phyloP scores from a whole-genome alignment of 139 green algal species.

The Spirogloea muscicola region DNA sequence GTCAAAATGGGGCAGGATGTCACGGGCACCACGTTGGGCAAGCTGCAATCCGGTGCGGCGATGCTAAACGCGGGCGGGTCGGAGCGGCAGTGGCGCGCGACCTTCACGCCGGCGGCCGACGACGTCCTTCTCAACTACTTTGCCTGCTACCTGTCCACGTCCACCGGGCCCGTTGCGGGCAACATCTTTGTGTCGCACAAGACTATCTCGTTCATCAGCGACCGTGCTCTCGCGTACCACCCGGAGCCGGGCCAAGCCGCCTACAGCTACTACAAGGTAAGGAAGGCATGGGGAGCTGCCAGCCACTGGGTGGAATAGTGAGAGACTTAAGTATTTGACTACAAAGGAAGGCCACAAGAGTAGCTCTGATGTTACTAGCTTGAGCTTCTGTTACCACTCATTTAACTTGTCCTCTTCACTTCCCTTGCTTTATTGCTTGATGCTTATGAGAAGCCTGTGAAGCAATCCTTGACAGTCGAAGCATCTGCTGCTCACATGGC shows the following conservation, averaged over 20 bases:
- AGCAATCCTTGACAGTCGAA: neutral
- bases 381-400: neutral
- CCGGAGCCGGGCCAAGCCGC: slow-evolving; percentile 7
- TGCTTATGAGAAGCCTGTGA: neutral
- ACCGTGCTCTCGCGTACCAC: slow-evolving; percentile 10
- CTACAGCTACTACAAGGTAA: slow-evolving; percentile 41
- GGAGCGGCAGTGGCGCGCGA: slow-evolving; percentile 19
- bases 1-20: too few species aligned
- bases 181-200: slow-evolving; percentile 12
- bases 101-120: neutral
- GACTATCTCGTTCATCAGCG: slow-evolving; percentile 11
- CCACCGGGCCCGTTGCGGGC: slow-evolving; percentile 26
- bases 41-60: slow-evolving; percentile 2
- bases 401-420: neutral
- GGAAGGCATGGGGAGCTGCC: too few species aligned
- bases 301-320: neutral
- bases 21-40: too few species aligned
- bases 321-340: neutral
- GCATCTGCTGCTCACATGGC: neutral
- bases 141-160: slow-evolving; percentile 27
- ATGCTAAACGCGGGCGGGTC: slow-evolving; percentile 1
- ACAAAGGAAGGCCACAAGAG: neutral
- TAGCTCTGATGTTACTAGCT: neutral
- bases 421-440: neutral
- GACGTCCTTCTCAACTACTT: slow-evolving; percentile 34